Percentiles rank a stretch among this genome's conserved stretches.
Evolutionary conservation across 1,284 basidiomycete species (phyloP).

Genomic region (Irpex sp.): DNA sequence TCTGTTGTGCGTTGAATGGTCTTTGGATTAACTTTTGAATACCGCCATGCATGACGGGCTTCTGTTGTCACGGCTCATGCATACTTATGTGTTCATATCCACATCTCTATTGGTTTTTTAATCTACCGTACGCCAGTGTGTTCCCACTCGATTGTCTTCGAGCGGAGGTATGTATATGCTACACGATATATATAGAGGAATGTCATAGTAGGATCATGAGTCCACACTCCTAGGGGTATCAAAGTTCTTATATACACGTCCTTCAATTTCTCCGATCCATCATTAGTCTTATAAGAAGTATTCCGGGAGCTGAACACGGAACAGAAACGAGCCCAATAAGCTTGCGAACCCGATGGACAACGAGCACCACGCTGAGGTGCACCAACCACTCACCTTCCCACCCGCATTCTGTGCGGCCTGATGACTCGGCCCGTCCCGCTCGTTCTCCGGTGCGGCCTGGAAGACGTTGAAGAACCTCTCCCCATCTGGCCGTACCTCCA

Average conservation of each 20-base stretch:
- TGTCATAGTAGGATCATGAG: not conserved
- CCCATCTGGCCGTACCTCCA: conserved; percentile 93
- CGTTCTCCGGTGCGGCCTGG: conserved; percentile 98
- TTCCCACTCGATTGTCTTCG: not conserved
- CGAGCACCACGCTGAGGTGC: not conserved
- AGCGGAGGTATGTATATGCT: not conserved
- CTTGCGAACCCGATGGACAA: not conserved
- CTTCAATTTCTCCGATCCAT: not conserved
- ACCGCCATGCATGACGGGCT: no score
- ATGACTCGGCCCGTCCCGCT: conserved; percentile 76
- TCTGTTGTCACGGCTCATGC: no score
- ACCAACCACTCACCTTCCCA: conserved; percentile 48
- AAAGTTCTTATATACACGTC: not conserved
- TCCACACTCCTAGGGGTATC: not conserved
- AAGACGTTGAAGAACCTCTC: conserved; percentile 97
- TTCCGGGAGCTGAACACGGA: conserved; percentile 15
- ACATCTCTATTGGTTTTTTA: not conserved
- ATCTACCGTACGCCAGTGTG: not conserved
- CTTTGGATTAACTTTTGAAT: no score
- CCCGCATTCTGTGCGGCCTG: conserved; percentile 66
- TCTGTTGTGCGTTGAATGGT: no score
- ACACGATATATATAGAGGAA: not conserved
- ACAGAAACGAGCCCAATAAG: not conserved
- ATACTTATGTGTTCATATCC: not conserved
- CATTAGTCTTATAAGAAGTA: conserved; percentile 19